phyloP scores from a whole-genome alignment of 345 rosid genomes.

The Rhodomyrtus tomentosa region DNA sequence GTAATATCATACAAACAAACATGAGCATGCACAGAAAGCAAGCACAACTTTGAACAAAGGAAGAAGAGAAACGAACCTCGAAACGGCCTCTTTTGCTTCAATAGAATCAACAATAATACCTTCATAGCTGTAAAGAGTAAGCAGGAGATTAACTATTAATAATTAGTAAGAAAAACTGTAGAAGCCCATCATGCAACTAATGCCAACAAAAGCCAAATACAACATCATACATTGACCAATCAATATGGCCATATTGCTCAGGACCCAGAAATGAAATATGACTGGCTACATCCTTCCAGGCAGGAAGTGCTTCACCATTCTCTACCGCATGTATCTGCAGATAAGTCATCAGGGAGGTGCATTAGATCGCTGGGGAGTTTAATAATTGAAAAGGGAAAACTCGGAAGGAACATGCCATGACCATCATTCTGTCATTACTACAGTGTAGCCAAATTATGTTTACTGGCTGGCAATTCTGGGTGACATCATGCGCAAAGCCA shows the following conservation, averaged over 20 bases:
- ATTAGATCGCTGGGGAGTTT: constrained; percentile 13
- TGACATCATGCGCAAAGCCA: not conserved
- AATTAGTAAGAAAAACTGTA: not conserved
- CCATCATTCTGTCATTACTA: not conserved
- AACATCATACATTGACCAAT: constrained; percentile 73
- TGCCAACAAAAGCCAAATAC: not conserved
- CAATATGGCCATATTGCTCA: constrained; percentile 40
- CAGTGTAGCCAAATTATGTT: not conserved
- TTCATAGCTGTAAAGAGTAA: constrained; percentile 59
- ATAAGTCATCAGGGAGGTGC: constrained; percentile 12
- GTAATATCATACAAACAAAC: not conserved
- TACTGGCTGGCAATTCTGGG: not conserved
- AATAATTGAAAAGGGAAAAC: constrained; percentile 2
- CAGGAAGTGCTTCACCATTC: constrained; percentile 39
- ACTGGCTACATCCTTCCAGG: constrained; percentile 59
- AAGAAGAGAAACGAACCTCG: constrained; percentile 37
- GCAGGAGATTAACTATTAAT: not conserved
- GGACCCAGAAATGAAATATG: constrained; percentile 37
- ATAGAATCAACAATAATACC: constrained; percentile 77
- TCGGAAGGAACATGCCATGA: not conserved
- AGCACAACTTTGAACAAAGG: not conserved
- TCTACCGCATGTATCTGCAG: constrained; percentile 57
- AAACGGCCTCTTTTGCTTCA: constrained; percentile 71
- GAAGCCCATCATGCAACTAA: not conserved
- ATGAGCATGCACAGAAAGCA: not conserved